Base-by-base conservation (phyloP, 305 asterid species). In the Ruellia speciosa region DNA sequence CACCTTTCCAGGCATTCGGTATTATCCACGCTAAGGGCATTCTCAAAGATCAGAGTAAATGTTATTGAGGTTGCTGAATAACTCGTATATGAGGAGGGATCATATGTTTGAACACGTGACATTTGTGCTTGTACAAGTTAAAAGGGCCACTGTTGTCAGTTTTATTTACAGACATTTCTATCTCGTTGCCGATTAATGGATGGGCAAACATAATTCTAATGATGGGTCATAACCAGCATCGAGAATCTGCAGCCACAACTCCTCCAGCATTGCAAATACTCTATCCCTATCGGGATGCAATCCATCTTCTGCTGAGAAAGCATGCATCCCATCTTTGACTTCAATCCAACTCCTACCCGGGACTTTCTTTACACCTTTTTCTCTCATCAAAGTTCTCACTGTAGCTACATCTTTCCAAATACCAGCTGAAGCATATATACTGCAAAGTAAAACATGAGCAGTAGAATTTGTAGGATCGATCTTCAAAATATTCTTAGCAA, bases 331-430 rank as follows among this genome's bases (percentile, higher is more conserved):
- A 49, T 81, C 76, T 72, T 72, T 77, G 24, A 66, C 59, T 67
- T 81, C 83, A 18, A 86, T 77, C 95, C 95, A 83, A 56, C 93
- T 86, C 39, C 72, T 77, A n/a, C 95, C 95, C 0, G 81, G 80
- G 43, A 71, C 76, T 66, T 86, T 86, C 66, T 63, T 81, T 18
- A 86, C 72, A 3, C 86, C 76, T 39, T 60, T 77, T 67, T 77
- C 81, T 59, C 81, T 81, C 93, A 86, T 86, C 82, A 51, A 67
- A 54, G 60, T 72, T 72, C 87, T 81, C 68, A 83, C 33, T 12
- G 45, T 14, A 0, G 95, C 89, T 37, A 73, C 85, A 49, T 81
- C 78, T 59, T 71, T 60, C 95, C 93, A 83, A 3, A 59, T 70
- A 2, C 89, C 89, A n/a, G 80, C 67, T 28, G 81, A 79, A 64